These are phyloP conservation scores for Tripidium arundinaceum DNA, from an alignment of 202 grass and related monocot species.

Conservation along the genomic window DNA sequence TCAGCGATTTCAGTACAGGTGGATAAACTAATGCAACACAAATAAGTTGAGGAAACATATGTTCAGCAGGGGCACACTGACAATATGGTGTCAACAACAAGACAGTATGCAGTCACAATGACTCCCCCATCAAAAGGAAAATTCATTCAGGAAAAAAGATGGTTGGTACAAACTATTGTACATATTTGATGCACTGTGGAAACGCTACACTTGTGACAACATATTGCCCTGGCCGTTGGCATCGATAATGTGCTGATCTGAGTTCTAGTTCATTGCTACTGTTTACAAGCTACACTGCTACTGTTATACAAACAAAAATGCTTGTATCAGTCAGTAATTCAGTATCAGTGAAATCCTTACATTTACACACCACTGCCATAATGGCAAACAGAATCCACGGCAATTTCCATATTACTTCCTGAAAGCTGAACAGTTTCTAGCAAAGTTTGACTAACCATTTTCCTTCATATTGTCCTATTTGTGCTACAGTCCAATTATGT, in stretches of 20 bases:
- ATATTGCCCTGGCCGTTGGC: background rate
- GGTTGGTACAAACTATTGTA: slow-evolving; percentile 23
- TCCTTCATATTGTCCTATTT: background rate
- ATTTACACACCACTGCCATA: background rate
- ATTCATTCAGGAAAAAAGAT: background rate
- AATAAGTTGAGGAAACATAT: background rate
- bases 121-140: background rate
- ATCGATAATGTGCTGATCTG: background rate
- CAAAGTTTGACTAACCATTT: slow-evolving; percentile 4
- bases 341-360: background rate
- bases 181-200: slow-evolving; percentile 17
- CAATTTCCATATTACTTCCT: background rate
- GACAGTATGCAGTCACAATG: slow-evolving; percentile 3
- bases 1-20: background rate
- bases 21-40: background rate
- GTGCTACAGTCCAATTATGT: background rate
- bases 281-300: background rate
- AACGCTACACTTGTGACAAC: slow-evolving; percentile 14
- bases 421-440: background rate
- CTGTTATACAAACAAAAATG: background rate
- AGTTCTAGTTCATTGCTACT: slow-evolving; percentile 4
- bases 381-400: background rate
- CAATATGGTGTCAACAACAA: background rate
- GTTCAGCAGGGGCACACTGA: background rate
- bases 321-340: background rate